Evolutionary conservation across 2,329 filamentous ascomycete species (phyloP).

Genomic region (Trematosphaeria pertusa): DNA sequence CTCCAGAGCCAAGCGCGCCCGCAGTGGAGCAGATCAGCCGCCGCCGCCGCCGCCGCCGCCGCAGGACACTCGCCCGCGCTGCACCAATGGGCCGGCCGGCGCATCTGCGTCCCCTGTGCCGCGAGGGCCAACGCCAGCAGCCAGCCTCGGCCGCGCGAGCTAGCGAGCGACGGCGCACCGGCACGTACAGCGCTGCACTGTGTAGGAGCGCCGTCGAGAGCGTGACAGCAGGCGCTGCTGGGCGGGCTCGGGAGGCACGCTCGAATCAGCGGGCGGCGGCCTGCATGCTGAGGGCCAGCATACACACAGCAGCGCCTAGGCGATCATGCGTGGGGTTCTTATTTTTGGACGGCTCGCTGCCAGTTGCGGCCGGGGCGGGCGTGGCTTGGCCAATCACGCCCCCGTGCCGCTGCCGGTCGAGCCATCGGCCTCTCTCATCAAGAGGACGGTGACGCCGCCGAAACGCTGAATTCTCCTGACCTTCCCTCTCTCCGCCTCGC

Average conservation of each 20-base stretch:
- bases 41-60: conserved; percentile 21
- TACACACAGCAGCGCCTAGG: conserved; percentile 2
- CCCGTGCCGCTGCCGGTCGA: too few relatives aligned
- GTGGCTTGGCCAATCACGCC: too few relatives aligned
- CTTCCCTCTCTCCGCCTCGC: background rate
- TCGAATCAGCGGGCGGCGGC: conserved; percentile 3
- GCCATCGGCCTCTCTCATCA: too few relatives aligned
- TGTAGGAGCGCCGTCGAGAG: too few relatives aligned
- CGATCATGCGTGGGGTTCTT: conserved; percentile 13
- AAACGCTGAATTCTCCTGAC: background rate
- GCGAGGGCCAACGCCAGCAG: too few relatives aligned
- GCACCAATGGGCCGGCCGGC: too few relatives aligned
- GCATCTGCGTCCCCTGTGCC: too few relatives aligned
- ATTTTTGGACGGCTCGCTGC: background rate
- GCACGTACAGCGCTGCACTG: too few relatives aligned
- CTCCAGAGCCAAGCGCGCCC: conserved; percentile 26
- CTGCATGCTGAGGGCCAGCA: background rate
- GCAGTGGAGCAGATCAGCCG: conserved; percentile 35
- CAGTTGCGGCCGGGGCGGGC: background rate
- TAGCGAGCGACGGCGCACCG: too few relatives aligned
- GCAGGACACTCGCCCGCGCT: too few relatives aligned
- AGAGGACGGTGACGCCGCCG: too few relatives aligned
- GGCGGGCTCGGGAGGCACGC: background rate
- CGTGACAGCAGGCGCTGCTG: background rate
- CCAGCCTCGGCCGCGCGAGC: too few relatives aligned